Evolutionary conservation across 768 basidiomycete genomes (phyloP), one percentile per base, ranked within the genome.

Genomic region (Lactifluus piperatus): DNA sequence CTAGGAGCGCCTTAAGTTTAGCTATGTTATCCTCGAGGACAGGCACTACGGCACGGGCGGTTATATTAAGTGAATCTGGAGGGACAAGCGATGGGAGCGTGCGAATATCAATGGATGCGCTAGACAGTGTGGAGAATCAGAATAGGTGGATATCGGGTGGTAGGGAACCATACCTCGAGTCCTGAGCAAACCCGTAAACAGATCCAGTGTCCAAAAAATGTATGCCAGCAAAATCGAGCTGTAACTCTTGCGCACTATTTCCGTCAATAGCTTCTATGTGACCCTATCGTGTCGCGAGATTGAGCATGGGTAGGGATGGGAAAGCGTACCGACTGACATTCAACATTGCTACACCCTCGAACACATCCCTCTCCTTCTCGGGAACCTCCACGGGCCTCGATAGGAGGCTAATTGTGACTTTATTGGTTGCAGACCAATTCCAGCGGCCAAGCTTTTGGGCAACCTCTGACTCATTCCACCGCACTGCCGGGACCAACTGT

Each of bases 191-290:
- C 2, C 86, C 90, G 66, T 84, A 88, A n/a, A 93, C 79, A 0
- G 86, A 79, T 0, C 90, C 90, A 56, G 86, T 86, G 26, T 76
- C 69, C 11, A 87, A 64, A 67, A 90, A 84, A 69, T 91, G 89
- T 24, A 91, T 75, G 1, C 86, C 90, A 67, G 86, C 84, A 62
- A 92, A 84, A 60, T 91, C 86, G 2, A 91, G 71, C 34, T 80
- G 76, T 44, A 89, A 69, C 49, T 86, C 84, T 47, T 83, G 82
- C 0, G 74, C 70, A 4, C 70, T 77, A n/a, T 69, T 68, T 7
- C 74, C 65, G 62, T 85, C 79, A 14, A 76, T 77, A n/a, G 90
- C 67, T 60, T 91, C 88, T 24, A 89, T 75, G 62, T 80, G 83
- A 36, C 88, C 90, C 88, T 91, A 60, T 32, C 57, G 47, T 34